Base-by-base conservation (phyloP, 257 asterid species). In the Solanum appendiculatum region DNA sequence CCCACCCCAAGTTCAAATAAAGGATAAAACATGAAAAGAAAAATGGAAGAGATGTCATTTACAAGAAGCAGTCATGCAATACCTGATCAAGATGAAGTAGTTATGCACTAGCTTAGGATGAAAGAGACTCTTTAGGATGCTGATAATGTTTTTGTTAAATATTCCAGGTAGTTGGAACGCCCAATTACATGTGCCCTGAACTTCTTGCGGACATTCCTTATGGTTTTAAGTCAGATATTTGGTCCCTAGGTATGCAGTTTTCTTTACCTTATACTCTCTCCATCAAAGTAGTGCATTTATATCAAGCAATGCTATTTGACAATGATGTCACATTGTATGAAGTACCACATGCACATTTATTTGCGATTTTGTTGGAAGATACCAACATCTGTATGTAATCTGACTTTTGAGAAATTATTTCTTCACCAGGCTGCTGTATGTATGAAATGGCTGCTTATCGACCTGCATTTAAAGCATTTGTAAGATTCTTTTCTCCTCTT, bases 371-470 rank as follows among this genome's bases (percentile, higher is more conserved):
- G 34, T 75, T 23, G 56, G 83, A 75, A 36, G 83, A 75, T 75
- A 12, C 33, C 3, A 12, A 6, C 83, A 75, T 39, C 51, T 73
- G 23, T 15, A 11, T 40, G 83, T 39, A 34, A 75, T 75, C 83
- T 75, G 83, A 75, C 14, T 23, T 75, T 75, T 73, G 83, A n/a
- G 34, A 29, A 23, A 37, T 75, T 6, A 33, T 88, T 86, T 81
- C 44, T 88, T 86, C 46, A 86, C 86, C 89, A 97, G 99, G 99
- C 86, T 97, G 99, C 92, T 97, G 99, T 83, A 93, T 97, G 94
- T 96, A 97, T 48, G 99, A 97, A 91, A 97, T 97, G 98, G 96
- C 99, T 87, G 99, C 99, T 88, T 98, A 94, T 91, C 98, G 98
- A 82, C 99, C 97, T 54, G 99, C 99, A 9, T 97, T 97, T 90